Percentiles rank a stretch among this genome's conserved stretches.
phyloP scores from a whole-genome alignment of 2,329 filamentous ascomycete species.

The Arthrinium puccinioides region DNA sequence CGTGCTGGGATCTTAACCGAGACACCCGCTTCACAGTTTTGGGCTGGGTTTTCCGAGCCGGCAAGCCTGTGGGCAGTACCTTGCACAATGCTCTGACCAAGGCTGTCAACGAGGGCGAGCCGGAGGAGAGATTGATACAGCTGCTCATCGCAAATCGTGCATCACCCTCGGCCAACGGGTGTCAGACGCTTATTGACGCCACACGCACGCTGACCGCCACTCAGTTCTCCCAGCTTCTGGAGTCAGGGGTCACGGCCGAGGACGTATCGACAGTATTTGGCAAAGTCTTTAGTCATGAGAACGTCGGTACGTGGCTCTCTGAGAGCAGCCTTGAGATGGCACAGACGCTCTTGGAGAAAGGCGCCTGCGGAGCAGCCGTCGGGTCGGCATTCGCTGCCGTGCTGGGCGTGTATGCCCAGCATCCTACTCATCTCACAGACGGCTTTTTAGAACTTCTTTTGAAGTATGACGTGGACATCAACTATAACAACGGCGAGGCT shows the following conservation, averaged over 20 bases:
- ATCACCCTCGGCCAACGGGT: slow-evolving; percentile 42
- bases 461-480: slow-evolving; percentile 36
- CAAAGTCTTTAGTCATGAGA: slow-evolving; percentile 34
- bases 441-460: slow-evolving; percentile 37
- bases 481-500: slow-evolving; percentile 45
- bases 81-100: slow-evolving; percentile 43
- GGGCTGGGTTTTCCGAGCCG: slow-evolving; percentile 43
- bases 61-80: slow-evolving; percentile 39
- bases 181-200: slow-evolving; percentile 45
- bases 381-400: slow-evolving; percentile 37
- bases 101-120: slow-evolving; percentile 45
- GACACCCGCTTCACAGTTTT: slow-evolving; percentile 41
- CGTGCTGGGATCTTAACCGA: slow-evolving; percentile 42
- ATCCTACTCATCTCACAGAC: slow-evolving; percentile 31
- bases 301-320: slow-evolving; percentile 37
- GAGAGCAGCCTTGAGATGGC: slow-evolving; percentile 38
- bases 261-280: slow-evolving; percentile 39
- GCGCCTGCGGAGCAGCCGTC: slow-evolving; percentile 37
- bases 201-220: slow-evolving; percentile 29
- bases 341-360: slow-evolving; percentile 39
- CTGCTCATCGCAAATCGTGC: slow-evolving; percentile 44
- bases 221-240: slow-evolving; percentile 34
- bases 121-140: slow-evolving; percentile 38
- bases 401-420: slow-evolving; percentile 33
- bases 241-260: slow-evolving; percentile 29